Evolutionary conservation across 345 rosid species (phyloP).

Genomic region (Arabidopsis suecica): DNA sequence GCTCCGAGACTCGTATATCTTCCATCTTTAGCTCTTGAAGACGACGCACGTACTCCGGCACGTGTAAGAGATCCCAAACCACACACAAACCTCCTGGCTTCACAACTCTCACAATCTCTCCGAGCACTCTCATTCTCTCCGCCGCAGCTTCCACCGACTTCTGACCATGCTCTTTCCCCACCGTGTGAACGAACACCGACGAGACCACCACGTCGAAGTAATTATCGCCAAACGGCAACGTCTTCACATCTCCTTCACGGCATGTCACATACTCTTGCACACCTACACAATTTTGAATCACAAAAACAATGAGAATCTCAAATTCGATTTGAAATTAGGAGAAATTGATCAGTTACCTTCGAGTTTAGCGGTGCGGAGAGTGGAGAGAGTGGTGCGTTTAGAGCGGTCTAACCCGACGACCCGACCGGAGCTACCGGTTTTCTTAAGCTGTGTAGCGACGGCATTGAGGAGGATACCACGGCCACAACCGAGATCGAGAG

Average conservation of each 20-base stretch:
- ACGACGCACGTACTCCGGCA: slow-evolving; percentile 81
- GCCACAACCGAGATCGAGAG: slow-evolving; percentile 95
- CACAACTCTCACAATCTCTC: slow-evolving; percentile 88
- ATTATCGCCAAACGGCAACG: slow-evolving; percentile 84
- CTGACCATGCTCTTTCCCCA: slow-evolving; percentile 84
- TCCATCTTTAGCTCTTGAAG: slow-evolving; percentile 90
- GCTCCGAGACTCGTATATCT: slow-evolving; percentile 74
- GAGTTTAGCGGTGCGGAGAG: slow-evolving; percentile 84
- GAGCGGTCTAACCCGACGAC: slow-evolving; percentile 91
- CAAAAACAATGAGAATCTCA: not conserved
- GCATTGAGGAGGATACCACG: slow-evolving; percentile 87
- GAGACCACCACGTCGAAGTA: slow-evolving; percentile 97
- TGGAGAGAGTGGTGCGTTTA: slow-evolving; percentile 79
- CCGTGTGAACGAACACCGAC: slow-evolving; percentile 78
- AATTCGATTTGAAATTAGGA: not conserved
- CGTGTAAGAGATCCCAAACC: slow-evolving; percentile 89
- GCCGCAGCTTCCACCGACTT: slow-evolving; percentile 90
- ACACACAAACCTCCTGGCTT: slow-evolving; percentile 85
- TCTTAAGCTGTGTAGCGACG: slow-evolving; percentile 95
- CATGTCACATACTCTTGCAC: slow-evolving; percentile 97
- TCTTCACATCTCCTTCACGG: slow-evolving; percentile 86
- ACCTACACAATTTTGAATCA: slow-evolving; percentile 47
- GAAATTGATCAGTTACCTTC: slow-evolving; percentile 61
- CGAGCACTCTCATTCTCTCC: slow-evolving; percentile 85
- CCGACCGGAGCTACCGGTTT: slow-evolving; percentile 93